A percentile compares a stretch with the other conserved stretches of the same genome.
phyloP scores from a whole-genome alignment of 345 rosid species.

The Populus deltoides region DNA sequence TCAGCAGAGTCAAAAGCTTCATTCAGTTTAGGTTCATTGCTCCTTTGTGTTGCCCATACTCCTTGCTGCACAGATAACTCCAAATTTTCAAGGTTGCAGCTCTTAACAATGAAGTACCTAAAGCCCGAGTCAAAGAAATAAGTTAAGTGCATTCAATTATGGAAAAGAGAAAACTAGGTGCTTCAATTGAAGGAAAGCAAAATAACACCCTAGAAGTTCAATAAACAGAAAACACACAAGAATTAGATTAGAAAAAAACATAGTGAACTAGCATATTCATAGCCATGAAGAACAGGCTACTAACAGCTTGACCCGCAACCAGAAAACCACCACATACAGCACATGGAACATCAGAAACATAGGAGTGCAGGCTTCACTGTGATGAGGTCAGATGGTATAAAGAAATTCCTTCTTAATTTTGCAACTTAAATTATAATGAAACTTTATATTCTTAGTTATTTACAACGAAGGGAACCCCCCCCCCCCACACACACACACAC shows the following conservation, averaged over 20 bases:
- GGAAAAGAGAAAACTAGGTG: conserved; percentile 8
- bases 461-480: neutral
- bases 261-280: neutral
- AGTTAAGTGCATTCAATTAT: conserved; percentile 8
- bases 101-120: conserved; percentile 97
- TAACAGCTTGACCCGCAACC: neutral
- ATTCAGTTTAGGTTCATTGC: conserved; percentile 95
- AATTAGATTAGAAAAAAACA: neutral
- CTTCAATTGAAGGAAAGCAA: neutral
- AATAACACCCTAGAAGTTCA: neutral
- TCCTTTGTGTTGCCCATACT: conserved; percentile 99
- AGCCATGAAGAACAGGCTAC: neutral
- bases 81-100: conserved; percentile 94
- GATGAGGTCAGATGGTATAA: neutral
- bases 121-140: conserved; percentile 26
- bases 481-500: neutral
- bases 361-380: neutral
- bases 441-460: neutral
- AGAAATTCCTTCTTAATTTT: neutral
- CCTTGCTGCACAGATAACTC: conserved; percentile 99
- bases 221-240: neutral
- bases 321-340: neutral
- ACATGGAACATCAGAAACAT: neutral
- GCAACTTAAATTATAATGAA: neutral
- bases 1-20: conserved; percentile 93